These are phyloP conservation scores for Nannizziopsis barbatae DNA, from an alignment of 2,329 filamentous ascomycete species.

Conservation along the genomic window DNA sequence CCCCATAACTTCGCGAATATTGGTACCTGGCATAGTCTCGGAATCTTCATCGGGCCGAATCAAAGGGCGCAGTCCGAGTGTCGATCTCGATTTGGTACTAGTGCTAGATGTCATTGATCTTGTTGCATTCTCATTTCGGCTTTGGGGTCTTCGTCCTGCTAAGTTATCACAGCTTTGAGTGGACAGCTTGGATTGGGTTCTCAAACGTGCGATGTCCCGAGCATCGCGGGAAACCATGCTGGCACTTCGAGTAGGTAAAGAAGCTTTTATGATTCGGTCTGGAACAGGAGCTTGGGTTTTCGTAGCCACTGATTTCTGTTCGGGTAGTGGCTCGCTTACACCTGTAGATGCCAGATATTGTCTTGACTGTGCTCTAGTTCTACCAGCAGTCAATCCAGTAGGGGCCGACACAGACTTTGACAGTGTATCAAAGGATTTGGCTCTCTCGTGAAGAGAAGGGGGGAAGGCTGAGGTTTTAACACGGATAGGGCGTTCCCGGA, in stretches of 20 bases:
- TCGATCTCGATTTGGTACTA: constrained; percentile 14
- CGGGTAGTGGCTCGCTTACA: constrained; percentile 13
- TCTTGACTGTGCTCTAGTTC: constrained; percentile 34
- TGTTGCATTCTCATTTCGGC: background rate
- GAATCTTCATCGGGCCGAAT: constrained; percentile 30
- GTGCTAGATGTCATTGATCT: constrained; percentile 7
- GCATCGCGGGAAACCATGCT: background rate
- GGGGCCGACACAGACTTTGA: constrained; percentile 26
- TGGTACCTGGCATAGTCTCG: constrained; percentile 30
- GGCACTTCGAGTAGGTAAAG: constrained; percentile 9
- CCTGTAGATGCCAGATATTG: constrained; percentile 25
- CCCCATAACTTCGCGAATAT: constrained; percentile 30
- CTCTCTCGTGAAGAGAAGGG: constrained; percentile 24
- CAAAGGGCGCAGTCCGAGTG: constrained; percentile 26
- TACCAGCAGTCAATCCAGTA: constrained; percentile 29
- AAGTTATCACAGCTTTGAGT: background rate
- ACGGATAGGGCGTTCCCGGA: constrained; percentile 33
- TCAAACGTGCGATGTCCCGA: background rate
- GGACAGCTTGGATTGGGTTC: background rate
- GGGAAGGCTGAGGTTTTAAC: constrained; percentile 28
- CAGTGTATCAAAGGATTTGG: constrained; percentile 21
- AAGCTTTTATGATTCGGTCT: constrained; percentile 19
- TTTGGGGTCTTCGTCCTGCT: background rate
- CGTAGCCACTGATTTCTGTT: background rate
- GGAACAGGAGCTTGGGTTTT: constrained; percentile 10